Evolutionary conservation across 2,329 filamentous ascomycete genomes (phyloP), one percentile per base, ranked within the genome.

Genomic region (Ophiostoma piceae): DNA sequence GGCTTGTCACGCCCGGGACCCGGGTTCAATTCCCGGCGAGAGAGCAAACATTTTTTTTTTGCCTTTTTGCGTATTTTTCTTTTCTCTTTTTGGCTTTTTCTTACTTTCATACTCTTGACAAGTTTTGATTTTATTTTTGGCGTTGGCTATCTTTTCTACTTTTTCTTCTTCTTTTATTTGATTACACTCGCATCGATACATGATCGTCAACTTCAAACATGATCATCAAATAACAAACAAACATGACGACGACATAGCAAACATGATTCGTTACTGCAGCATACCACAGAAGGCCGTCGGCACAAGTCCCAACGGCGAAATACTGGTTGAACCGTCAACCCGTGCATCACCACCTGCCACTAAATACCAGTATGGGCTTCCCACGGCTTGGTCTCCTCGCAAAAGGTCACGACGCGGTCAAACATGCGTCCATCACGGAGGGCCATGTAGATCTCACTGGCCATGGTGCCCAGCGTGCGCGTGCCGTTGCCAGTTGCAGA

Each of bases 361-460:
- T 57, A 11, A 62, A 64, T 64, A 2, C 60, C 32, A 14, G 60
- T 64, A 19, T 66, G 37, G 64, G 64, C 37, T 4, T 51, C 57
- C 68, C 70, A 71, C 22, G 51, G 43, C 16, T 54, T 57, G 7
- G 57, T 29, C 87, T 89, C 90, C 76, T 89, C 87, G 79, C 90
- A 88, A 14, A 68, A 71, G 77, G 86, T 83, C 67, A 90, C 82
- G 68, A 91, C 87, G 74, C 90, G 90, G 78, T 90, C 87, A 77
- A 90, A 89, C 76, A 89, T 81, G 87, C 88, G 90, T 72, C 87
- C 78, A 75, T 89, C 87, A 75, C 91, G 82, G 73, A 92, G 85
- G 76, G 90, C 89, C 76, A 87, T 85, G 75, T 90, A 86, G 69
- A 91, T 82, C 64, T 87, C 84, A 76, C 87, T 88, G 54, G 88